These are phyloP conservation scores for Trametes hirsuta DNA, from an alignment of 1,284 basidiomycete species.

Conservation along the genomic window DNA sequence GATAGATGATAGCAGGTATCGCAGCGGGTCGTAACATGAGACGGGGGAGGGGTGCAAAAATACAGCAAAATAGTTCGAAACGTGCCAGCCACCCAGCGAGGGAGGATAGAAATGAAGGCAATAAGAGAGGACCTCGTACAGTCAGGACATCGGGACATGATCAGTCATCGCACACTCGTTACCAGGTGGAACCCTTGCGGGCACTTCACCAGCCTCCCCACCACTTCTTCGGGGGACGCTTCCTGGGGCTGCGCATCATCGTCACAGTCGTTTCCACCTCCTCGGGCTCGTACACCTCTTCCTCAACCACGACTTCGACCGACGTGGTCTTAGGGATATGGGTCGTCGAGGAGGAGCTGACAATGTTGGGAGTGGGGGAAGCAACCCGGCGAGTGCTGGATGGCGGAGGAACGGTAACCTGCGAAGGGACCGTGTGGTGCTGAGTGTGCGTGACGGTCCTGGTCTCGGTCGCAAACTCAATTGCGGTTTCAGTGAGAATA, in stretches of 20 bases:
- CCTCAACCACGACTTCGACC: conserved; percentile 65
- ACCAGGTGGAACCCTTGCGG: conserved; percentile 2
- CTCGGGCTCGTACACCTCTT: conserved; percentile 39
- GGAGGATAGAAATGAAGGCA: conserved; percentile 25
- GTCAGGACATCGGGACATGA: conserved; percentile 25
- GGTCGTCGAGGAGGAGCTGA: conserved; percentile 54
- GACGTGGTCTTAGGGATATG: conserved; percentile 71
- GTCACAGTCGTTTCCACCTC: conserved; percentile 28
- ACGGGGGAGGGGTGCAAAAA: conserved; percentile 21
- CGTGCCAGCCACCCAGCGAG: conserved; percentile 27
- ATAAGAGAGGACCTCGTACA: conserved; percentile 31
- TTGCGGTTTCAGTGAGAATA: conserved; percentile 51
- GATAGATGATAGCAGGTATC: conserved; percentile 17
- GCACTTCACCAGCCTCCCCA: conserved; percentile 28
- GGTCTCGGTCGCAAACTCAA: conserved; percentile 59
- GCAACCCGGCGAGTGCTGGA: conserved; percentile 78
- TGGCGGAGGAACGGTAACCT: conserved; percentile 71
- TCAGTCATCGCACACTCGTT: conserved; percentile 28
- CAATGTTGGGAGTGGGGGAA: conserved; percentile 68
- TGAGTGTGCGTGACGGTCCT: conserved; percentile 65
- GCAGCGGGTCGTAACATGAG: conserved; percentile 24
- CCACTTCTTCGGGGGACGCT: conserved; percentile 28
- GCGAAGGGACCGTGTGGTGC: conserved; percentile 49
- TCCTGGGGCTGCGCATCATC: conserved; percentile 23
- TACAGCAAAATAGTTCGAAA: conserved; percentile 26